phyloP scores from a whole-genome alignment of 2,329 filamentous ascomycete genomes.

The Truncatella angustata region DNA sequence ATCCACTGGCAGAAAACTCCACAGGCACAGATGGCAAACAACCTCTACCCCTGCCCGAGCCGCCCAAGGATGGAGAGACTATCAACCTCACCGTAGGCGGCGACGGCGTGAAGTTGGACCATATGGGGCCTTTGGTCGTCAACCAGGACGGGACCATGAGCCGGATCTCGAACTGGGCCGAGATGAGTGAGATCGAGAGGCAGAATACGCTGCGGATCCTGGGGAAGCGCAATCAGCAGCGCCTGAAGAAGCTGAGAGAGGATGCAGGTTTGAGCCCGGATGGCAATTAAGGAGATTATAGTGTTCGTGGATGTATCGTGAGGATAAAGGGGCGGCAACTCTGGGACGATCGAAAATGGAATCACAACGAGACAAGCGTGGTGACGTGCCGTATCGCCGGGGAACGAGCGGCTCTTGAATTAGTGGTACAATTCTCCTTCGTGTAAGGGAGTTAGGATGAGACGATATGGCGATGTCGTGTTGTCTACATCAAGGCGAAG shows the following conservation, averaged over 20 bases:
- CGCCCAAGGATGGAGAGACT: constrained; percentile 13
- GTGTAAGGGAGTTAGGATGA: too few relatives aligned
- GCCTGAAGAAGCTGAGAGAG: constrained; percentile 54
- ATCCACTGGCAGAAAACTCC: background rate
- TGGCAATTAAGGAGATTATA: background rate
- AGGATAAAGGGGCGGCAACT: too few relatives aligned
- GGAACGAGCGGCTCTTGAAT: too few relatives aligned
- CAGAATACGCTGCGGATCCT: constrained; percentile 66
- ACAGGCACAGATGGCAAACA: background rate
- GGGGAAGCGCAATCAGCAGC: constrained; percentile 64
- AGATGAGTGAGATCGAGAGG: constrained; percentile 68
- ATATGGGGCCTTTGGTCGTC: constrained; percentile 71
- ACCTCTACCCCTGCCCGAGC: constrained; percentile 20
- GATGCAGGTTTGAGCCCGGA: background rate
- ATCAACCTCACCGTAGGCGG: constrained; percentile 31
- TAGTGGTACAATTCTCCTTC: too few relatives aligned
- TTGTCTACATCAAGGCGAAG: too few relatives aligned
- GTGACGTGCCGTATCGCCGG: too few relatives aligned
- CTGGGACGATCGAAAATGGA: too few relatives aligned
- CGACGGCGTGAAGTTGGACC: constrained; percentile 57
- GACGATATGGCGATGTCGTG: too few relatives aligned
- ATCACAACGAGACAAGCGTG: too few relatives aligned
- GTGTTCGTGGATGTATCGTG: too few relatives aligned
- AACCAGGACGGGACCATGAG: constrained; percentile 70
- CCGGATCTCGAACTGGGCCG: constrained; percentile 69